Base-by-base conservation (phyloP, 2,329 filamentous ascomycete species). In the Colletotrichum liaoningense region DNA sequence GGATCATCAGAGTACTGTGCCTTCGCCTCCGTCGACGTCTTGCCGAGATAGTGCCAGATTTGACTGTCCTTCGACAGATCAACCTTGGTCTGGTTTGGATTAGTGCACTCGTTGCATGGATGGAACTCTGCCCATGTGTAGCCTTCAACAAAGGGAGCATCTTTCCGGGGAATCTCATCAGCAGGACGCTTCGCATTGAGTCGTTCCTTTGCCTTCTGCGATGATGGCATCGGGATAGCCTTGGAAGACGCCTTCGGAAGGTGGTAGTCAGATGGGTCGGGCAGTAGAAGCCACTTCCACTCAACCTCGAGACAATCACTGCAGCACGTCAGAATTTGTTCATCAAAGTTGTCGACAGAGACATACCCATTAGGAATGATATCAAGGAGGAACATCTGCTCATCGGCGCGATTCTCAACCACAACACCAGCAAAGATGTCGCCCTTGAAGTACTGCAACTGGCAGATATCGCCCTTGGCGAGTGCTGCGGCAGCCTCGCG, bases 371-470 rank as follows among this genome's bases (percentile, higher is more conserved):
- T 92, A 46, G 97, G 96, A 77, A 98, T 86, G 75, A 98, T 89
- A 78, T 97, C 94, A 54, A 98, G 83, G 33, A 98, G 86, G 26
- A 97, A 83, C 69, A 88, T 93, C 80, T 93, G 89, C 84, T 98
- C 96, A 67, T 90, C 90, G 22, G 84, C 85, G 72, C 94, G 88
- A 77, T 98, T 98, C 83, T 98, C 94, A 28, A 97, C 88, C 60
- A 99, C 92, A 67, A 95, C 87, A 65, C 95, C 97, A 49, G 95
- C 97, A 83, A 97, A 97, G 55, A 98, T 97, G 69, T 98, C 94
- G 49, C 94, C 92, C 80, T 92, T 90, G 83, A 93, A 86, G 80
- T 93, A 93, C 82, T 99, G 97, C 80, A 97, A 90, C 81, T 99
- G 97, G 76, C 97, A 93, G 38, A 96, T 89, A 67, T 97, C 93